Conservation (phyloP, 2,329 filamentous ascomycete genomes). For the Fusarium sp. region DNA sequence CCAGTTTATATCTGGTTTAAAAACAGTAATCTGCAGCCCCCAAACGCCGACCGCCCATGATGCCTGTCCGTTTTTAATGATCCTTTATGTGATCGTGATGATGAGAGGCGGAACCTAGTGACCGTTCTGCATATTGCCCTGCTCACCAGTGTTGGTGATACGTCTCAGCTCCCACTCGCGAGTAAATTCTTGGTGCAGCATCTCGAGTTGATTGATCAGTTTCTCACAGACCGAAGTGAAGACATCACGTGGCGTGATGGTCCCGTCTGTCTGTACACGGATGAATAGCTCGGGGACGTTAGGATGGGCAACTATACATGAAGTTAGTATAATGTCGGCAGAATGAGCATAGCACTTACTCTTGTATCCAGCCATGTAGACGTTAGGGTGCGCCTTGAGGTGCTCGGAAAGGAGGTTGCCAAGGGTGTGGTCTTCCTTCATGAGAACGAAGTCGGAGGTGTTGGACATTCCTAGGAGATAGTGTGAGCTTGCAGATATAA, state of each 20-base stretch:
- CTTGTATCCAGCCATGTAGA: constrained; percentile 94
- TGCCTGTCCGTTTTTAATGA: constrained; percentile 35
- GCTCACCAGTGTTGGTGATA: constrained; percentile 80
- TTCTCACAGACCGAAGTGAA: constrained; percentile 85
- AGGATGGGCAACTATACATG: constrained; percentile 66
- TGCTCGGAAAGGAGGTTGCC: constrained; percentile 91
- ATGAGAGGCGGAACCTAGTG: constrained; percentile 44
- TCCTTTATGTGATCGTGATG: constrained; percentile 18
- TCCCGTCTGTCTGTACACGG: constrained; percentile 92
- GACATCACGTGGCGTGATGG: constrained; percentile 89
- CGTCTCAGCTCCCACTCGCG: constrained; percentile 92
- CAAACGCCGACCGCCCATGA: constrained; percentile 49
- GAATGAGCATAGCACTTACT: constrained; percentile 62
- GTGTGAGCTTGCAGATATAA: constrained; percentile 7
- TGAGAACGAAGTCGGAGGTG: constrained; percentile 94
- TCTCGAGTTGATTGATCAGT: constrained; percentile 84
- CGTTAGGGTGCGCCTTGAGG: constrained; percentile 86
- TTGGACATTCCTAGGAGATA: constrained; percentile 81
- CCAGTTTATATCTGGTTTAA: constrained; percentile 37
- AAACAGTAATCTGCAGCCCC: constrained; percentile 45
- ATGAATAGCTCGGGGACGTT: constrained; percentile 76
- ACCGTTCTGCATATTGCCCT: constrained; percentile 62
- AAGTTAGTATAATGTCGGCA: constrained; percentile 16
- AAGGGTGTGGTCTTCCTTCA: constrained; percentile 97
- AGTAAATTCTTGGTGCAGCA: constrained; percentile 88